Conservation (phyloP, 495 filamentous ascomycete species). For the Penicillium odoratum region DNA sequence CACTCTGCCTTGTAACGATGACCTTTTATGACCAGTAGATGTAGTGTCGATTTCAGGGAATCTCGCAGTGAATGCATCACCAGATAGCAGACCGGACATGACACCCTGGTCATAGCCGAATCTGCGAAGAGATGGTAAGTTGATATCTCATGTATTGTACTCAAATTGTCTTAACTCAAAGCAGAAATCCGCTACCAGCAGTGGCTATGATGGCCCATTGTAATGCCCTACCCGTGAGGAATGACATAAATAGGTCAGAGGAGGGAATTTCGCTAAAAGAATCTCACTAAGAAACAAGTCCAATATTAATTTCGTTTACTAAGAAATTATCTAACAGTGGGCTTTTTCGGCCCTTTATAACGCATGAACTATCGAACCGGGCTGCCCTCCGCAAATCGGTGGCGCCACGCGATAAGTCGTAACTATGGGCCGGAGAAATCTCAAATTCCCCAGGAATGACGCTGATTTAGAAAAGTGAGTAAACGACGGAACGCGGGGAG, state of each 20-base stretch:
- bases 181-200: constrained; percentile 42
- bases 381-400: constrained; percentile 8
- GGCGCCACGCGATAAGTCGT: constrained; percentile 19
- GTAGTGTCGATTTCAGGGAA: constrained; percentile 41
- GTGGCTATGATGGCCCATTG: constrained; percentile 40
- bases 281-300: neutral
- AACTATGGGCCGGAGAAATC: constrained; percentile 8
- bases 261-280: neutral
- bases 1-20: constrained; percentile 39
- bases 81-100: constrained; percentile 39
- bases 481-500: constrained; percentile 17
- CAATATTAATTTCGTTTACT: neutral
- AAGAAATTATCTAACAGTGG: neutral
- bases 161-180: constrained; percentile 20
- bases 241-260: constrained; percentile 18
- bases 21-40: constrained; percentile 30
- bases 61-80: constrained; percentile 30
- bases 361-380: neutral
- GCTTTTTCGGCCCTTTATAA: constrained; percentile 15
- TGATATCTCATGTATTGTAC: neutral
- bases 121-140: constrained; percentile 7
- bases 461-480: constrained; percentile 8
- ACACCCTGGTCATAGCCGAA: constrained; percentile 50
- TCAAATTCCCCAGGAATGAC: constrained; percentile 15
- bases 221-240: constrained; percentile 30